Base-by-base conservation (phyloP, 805 yeast genomes). In the Candida suzukii region DNA sequence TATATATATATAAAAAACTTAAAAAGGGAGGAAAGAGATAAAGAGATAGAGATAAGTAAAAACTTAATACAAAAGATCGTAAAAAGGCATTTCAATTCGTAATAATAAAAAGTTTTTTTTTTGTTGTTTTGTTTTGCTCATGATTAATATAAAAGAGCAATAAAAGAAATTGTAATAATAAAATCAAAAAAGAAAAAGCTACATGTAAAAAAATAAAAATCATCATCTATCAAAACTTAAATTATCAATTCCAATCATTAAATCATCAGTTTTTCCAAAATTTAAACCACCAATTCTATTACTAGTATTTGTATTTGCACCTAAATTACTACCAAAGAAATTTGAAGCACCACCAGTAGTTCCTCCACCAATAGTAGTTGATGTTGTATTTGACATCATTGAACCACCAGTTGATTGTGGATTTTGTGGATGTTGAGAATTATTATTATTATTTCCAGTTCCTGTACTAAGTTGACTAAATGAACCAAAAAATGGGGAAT, bases 391-490 rank as follows among this genome's bases (percentile, higher is more conserved):
- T 22, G 32, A 18, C 3, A 48, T 44, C 12, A 37, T 50, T 2
- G 57, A 53, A 4, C 57, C 58, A 13, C 62, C 63, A 3, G 61
- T 53, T 26, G 55, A 35, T 41, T 59, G 65, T 32, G 32, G 11
- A 22, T 45, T 3, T 37, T n/a, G 47, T 27, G 7, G 56, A 37
- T 31, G 50, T 46, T 16, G 53, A 11, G 7, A 3, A 29, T 17
- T 29, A n/a, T 6, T 16, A 17, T n/a, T n/a, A n/a, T 10, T 31
- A 12, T 18, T 31, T 13, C 10, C 24, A 30, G 8, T 16, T 9
- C 8, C 6, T 18, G 17, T 31, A 31, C 24, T 10, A 9, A 13
- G 7, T 21, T 18, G 27, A 33, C 9, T 21, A n/a, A 21, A 33
- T 9, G 35, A 18, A 9, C 35, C 35, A 31, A 31, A 31, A 14